Base-by-base conservation (phyloP, 495 filamentous ascomycete species). In the Aspergillus taichungensis region DNA sequence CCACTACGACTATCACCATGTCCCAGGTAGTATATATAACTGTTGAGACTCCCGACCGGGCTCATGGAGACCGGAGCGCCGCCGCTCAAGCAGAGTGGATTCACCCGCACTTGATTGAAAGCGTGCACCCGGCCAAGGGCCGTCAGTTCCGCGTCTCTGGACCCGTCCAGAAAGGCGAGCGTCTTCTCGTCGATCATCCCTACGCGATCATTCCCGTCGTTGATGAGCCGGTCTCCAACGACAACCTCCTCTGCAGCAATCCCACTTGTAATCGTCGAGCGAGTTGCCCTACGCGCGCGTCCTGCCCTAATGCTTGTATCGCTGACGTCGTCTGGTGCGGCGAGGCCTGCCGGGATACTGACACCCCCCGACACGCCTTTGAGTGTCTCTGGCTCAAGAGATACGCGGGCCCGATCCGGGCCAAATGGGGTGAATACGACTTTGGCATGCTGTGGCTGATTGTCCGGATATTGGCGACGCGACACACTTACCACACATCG, bases 361-460 rank as follows among this genome's bases (percentile, higher is more conserved):
- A 67, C 40, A 34, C 43, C 35, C 6, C 35, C 6, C 60, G 63
- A 1, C 66, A 69, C 47, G 53, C 14, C 0, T 64, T 69, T 31
- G 66, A 69, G 51, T 69, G 66, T 13, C 53, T 41, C 11, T 69
- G 66, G 66, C 50, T 69, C 8, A 55, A 63, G 43, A 47, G 52
- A 33, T 66, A 62, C 40, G 44, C 58, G 0, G 40, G 13, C 0
- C 36, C 60, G 3, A 57, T 69, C 3, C 60, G 60, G 7, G 13
- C 50, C 2, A 69, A 69, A 59, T 45, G 60, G 45, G 55, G 62
- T 34, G 63, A 67, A 46, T 69, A 67, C 45, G 54, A 60, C 12
- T 69, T 69, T 31, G 63, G 66, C 9, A 66, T 69, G 66, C 14
- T 67, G 30, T 69, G 66, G 66, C 28, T 69, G 44, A 67, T 69